A percentile compares a stretch with the other conserved stretches of the same genome.
phyloP scores from a whole-genome alignment of 139 green algal species.

The Chlamydomonas urium region DNA sequence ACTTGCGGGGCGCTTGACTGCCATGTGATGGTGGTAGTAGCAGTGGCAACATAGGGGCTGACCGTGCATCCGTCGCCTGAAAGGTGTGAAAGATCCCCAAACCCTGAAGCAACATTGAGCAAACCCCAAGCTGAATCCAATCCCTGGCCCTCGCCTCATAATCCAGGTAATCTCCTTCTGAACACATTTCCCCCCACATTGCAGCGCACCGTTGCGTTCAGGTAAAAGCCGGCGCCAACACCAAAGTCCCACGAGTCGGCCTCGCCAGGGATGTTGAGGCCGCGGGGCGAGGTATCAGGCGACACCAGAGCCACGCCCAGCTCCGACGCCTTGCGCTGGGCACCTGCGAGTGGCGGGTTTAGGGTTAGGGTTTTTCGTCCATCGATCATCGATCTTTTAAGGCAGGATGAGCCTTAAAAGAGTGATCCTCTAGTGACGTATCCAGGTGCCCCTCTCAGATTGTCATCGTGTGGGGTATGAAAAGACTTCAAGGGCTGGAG shows the following conservation, averaged over 20 bases:
- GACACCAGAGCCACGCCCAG: conserved; percentile 70
- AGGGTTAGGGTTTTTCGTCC: not conserved
- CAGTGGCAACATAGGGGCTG: no score
- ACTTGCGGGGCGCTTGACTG: no score
- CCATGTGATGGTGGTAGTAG: no score
- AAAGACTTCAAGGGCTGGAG: no score
- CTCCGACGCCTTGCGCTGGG: conserved; percentile 61
- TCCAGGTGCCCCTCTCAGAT: not conserved
- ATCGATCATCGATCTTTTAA: not conserved
- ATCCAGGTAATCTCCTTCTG: not conserved
- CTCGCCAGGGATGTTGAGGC: conserved; percentile 77
- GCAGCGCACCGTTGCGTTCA: conserved; percentile 45
- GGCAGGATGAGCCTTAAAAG: not conserved
- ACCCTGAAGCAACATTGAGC: no score
- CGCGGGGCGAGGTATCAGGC: conserved; percentile 90
- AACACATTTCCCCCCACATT: not conserved
- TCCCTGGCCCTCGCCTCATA: no score
- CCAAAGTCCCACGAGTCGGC: conserved; percentile 79
- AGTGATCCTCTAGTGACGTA: not conserved
- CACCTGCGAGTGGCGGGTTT: conserved; percentile 37
- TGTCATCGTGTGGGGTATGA: no score
- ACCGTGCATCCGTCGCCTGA: no score
- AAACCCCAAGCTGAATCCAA: no score
- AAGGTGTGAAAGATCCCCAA: no score
- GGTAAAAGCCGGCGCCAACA: conserved; percentile 75